Evolutionary conservation across 192 early-diverging fungal genomes (phyloP), one percentile per base, ranked within the genome.

Genomic region (Coemansia sp.): DNA sequence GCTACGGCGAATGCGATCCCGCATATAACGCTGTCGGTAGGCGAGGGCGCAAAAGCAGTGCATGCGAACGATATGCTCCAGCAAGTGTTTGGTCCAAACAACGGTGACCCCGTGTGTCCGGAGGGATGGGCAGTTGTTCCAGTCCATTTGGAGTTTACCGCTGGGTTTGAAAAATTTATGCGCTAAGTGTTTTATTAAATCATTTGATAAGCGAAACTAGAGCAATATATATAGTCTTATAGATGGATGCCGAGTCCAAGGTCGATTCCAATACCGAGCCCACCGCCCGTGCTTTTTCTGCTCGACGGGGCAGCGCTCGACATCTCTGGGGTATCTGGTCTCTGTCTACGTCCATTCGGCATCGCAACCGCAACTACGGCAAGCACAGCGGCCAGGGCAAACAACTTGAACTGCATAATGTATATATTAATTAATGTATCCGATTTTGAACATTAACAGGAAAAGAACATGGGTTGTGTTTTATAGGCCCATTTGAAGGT

Each of bases 111-210:
- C 49, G 29, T 57, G 41, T 32, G 56, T n/a, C 73, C 73, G 29
- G 41, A 39, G 37, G 79, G 65, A 24, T 82, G 69, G 73, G 51
- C 64, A 6, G 71, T 73, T 45, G 61, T 82, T 25, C 79, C 79
- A 2, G 62, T 73, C 38, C 59, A 62, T 38, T 54, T 76, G 53
- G 8, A 62, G 19, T 76, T 82, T 52, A 56, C 62, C 29, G 79
- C 79, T 5, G 49, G n/a, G 1, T 54, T 73, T 39, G 55, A 65
- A 23, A 69, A 60, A 29, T 82, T 82, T 62, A 52, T 62, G 32
- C 47, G 53, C 52, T 67, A 70, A 43, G 32, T 35, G 1, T 56
- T 5, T 56, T 27, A 27, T 29, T 35, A 12, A 17, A 56, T 35
- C 32, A 9, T 35, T 35, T 35, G 32, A 7, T 35, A 8, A 35